Evolutionary conservation across 371 early-diverging fungal species (phyloP).

Genomic region (Mortierella sp.): DNA sequence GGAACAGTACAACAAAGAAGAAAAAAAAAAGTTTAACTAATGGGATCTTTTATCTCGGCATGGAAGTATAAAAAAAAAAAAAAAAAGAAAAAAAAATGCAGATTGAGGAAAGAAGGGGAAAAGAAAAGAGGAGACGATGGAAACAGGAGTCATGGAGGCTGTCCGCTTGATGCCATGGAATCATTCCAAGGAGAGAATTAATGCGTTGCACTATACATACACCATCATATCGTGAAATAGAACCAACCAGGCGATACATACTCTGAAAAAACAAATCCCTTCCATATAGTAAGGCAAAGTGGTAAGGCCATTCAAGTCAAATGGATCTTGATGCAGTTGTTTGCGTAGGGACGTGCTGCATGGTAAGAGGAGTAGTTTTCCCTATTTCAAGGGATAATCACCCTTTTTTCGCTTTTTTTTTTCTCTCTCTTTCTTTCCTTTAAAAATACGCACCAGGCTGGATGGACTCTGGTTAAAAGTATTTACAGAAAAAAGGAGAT

Average conservation of each 20-base stretch:
- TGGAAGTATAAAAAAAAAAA: slow-evolving; percentile 2
- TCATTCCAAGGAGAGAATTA: slow-evolving; percentile 5
- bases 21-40: not conserved
- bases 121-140: not conserved
- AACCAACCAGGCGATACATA: not conserved
- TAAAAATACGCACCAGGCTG: not conserved
- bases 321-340: not conserved
- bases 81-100: not conserved
- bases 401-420: not conserved
- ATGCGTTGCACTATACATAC: not conserved
- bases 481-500: not conserved
- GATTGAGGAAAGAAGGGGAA: not conserved
- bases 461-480: not conserved
- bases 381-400: not conserved
- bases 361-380: not conserved
- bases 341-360: not conserved
- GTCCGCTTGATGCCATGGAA: slow-evolving; percentile 1
- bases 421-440: not conserved
- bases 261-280: not conserved
- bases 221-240: not conserved
- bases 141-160: slow-evolving; percentile 9
- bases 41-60: slow-evolving; percentile 8
- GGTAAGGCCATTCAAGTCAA: not conserved
- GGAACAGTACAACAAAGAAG: not conserved
- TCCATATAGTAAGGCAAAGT: not conserved